Base-by-base conservation (phyloP, 257 asterid species). In the Penstemon newberryi region DNA sequence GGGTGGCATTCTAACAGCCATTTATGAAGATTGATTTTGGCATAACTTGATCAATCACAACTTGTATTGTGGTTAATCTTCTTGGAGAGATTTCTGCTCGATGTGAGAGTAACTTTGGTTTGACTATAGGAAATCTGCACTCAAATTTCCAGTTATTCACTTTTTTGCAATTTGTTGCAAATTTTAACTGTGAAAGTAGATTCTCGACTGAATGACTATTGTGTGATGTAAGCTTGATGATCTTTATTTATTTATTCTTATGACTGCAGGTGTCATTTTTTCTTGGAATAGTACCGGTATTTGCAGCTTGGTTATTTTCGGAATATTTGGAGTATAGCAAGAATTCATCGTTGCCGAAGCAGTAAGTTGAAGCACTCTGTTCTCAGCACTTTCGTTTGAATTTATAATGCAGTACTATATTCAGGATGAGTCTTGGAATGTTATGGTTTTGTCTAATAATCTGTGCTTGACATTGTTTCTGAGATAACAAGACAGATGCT, bases 271-370 rank as follows among this genome's bases (percentile, higher is more conserved):
- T 92, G 68, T 76, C 97, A 3, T 85, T 92, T 80, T 86, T 90
- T 70, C 82, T 92, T 44, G 95, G 95, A 56, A 68, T 88, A 75
- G 80, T 86, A 8, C 89, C 97, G 0, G 51, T 90, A 15, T 79
- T 85, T 73, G 96, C 85, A 42, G 95, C 92, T 64, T 92, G 97
- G 98, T 55, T 90, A 38, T 90, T 78, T 76, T 77, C 97, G 7
- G 97, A 90, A 75, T 86, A 79, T 73, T 73, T 92, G 87, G 95
- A 90, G 80, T 79, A 70, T 81, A 73, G 79, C 82, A 90, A 84
- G 64, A 77, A 64, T 62, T 72, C 79, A 3, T 68, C 81, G 8
- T 47, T 77, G 18, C 44, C 79, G 44, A 84, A 84, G 78, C 71
- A 49, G 88, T 86, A 72, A 80, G 85, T 64, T 60, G 73, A 75